Percentiles rank a stretch among this genome's conserved stretches.
Evolutionary conservation across 305 asterid genomes (phyloP).

Genomic region (Lippia alba): DNA sequence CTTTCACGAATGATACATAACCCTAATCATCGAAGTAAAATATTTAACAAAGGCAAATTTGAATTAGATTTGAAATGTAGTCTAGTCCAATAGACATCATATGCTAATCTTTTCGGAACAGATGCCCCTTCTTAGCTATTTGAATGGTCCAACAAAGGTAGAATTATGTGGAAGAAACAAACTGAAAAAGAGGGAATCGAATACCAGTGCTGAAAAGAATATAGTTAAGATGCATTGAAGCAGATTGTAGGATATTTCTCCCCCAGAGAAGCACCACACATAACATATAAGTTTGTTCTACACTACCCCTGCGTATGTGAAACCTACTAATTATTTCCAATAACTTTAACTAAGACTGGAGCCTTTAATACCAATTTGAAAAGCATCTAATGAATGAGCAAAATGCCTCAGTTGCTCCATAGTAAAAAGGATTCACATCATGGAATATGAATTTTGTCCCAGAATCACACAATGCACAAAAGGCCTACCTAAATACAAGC

Average conservation of each 20-base stretch:
- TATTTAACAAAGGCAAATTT: conserved; percentile 5
- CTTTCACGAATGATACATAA: no score
- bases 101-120: background rate
- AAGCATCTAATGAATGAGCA: background rate
- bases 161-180: background rate
- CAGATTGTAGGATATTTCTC: background rate
- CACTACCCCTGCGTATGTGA: background rate
- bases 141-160: conserved; percentile 6
- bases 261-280: background rate
- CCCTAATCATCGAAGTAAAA: no score
- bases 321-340: background rate
- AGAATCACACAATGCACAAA: background rate
- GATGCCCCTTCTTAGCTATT: no score
- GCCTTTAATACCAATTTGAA: background rate
- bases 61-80: background rate
- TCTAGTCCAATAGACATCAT: background rate
- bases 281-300: background rate
- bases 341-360: background rate
- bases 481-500: background rate
- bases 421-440: background rate
- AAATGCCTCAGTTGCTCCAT: background rate
- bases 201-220: conserved; percentile 6
- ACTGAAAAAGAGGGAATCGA: background rate
- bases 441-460: background rate
- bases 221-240: no score